Evolutionary conservation across 2,329 filamentous ascomycete genomes (phyloP).

Genomic region (Colletotrichum viniferum): DNA sequence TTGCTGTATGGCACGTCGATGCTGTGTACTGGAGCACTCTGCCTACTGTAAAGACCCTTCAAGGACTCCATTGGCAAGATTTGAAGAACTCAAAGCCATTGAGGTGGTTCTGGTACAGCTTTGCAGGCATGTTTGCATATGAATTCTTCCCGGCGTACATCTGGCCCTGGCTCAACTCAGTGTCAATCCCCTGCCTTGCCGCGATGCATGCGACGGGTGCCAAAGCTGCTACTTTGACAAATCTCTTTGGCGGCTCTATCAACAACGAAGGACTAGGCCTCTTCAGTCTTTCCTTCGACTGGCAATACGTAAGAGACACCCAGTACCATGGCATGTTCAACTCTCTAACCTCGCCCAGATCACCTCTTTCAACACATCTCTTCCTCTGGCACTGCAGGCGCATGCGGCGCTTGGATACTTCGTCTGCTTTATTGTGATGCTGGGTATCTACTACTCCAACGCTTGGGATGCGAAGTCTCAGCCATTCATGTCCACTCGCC

Average conservation of each 20-base stretch:
- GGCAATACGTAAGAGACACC: constrained; percentile 50
- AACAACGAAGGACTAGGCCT: constrained; percentile 58
- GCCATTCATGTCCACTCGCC: constrained; percentile 60
- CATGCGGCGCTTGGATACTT: constrained; percentile 51
- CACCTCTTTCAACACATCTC: constrained; percentile 56
- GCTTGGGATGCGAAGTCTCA: constrained; percentile 48
- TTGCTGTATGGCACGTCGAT: constrained; percentile 60
- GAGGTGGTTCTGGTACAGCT: constrained; percentile 56
- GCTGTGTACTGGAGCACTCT: constrained; percentile 61
- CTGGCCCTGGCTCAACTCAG: constrained; percentile 57
- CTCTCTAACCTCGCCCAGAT: constrained; percentile 33
- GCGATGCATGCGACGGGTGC: constrained; percentile 53
- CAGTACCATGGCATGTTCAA: too few relatives aligned
- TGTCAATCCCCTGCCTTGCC: constrained; percentile 59
- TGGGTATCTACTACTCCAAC: constrained; percentile 56
- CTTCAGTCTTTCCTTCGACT: constrained; percentile 55
- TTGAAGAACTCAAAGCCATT: constrained; percentile 55
- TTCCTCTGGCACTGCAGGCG: constrained; percentile 55
- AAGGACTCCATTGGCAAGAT: constrained; percentile 58
- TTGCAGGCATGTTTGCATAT: constrained; percentile 51
- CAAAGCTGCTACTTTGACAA: constrained; percentile 48
- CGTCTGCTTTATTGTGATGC: constrained; percentile 54
- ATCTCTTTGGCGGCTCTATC: constrained; percentile 54
- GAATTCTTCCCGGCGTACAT: constrained; percentile 61
- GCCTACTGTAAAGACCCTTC: constrained; percentile 57